A percentile compares a stretch with the other conserved stretches of the same genome.
phyloP scores from a whole-genome alignment of 2,329 filamentous ascomycete genomes.

The Pseudogymnoascus sp. region DNA sequence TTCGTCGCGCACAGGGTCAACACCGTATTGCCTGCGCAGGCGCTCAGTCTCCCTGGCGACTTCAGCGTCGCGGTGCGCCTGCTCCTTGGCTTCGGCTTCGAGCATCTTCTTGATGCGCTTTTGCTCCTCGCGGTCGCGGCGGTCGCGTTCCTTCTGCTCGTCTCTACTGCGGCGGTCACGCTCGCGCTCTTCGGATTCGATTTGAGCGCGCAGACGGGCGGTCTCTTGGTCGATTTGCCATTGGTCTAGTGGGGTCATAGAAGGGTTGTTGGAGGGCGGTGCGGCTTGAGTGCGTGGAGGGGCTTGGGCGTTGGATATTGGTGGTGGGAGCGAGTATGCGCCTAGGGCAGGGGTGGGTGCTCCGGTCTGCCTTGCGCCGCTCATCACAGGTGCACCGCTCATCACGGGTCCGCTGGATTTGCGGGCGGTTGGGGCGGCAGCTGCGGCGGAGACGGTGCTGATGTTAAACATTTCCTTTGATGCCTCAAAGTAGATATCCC shows the following conservation, averaged over 20 bases:
- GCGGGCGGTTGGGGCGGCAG: constrained; percentile 15
- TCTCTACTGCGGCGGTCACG: constrained; percentile 47
- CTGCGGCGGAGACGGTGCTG: constrained; percentile 34
- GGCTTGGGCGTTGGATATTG: constrained; percentile 16
- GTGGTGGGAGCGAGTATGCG: constrained; percentile 17
- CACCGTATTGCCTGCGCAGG: constrained; percentile 58
- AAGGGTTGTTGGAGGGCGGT: constrained; percentile 24
- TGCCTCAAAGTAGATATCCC: constrained; percentile 55
- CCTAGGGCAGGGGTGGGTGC: constrained; percentile 9
- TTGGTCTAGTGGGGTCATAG: constrained; percentile 21
- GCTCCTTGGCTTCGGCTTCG: constrained; percentile 56
- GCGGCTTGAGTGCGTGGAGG: constrained; percentile 13
- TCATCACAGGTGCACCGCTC: constrained; percentile 23
- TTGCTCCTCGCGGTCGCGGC: constrained; percentile 48
- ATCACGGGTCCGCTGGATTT: constrained; percentile 24
- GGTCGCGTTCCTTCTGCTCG: constrained; percentile 44
- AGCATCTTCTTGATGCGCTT: constrained; percentile 56
- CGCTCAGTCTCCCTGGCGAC: constrained; percentile 78
- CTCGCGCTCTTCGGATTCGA: constrained; percentile 36
- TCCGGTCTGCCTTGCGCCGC: constrained; percentile 18
- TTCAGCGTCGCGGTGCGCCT: constrained; percentile 45
- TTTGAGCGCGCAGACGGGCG: constrained; percentile 53
- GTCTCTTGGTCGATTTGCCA: constrained; percentile 66
- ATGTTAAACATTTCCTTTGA: constrained; percentile 74
- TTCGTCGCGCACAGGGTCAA: constrained; percentile 11